Evolutionary conservation across 164 flowering plant species (phyloP).

Genomic region (Stephania cephalantha): DNA sequence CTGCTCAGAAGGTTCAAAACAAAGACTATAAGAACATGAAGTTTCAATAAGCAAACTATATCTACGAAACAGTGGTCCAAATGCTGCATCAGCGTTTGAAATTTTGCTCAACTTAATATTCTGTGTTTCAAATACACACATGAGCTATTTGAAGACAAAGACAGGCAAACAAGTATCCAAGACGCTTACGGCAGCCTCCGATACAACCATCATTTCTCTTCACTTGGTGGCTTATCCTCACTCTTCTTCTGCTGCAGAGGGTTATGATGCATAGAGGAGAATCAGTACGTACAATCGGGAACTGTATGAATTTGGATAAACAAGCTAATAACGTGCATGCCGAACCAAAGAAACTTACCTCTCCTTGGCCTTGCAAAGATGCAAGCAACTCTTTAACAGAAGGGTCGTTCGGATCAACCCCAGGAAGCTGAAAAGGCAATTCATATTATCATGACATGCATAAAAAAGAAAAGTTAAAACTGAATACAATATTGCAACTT

Average conservation of each 20-base stretch:
- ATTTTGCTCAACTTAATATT: no score
- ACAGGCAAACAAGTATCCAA: no score
- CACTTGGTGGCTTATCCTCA: conserved; percentile 3
- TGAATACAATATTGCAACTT: background rate
- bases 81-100: no score
- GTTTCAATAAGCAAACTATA: no score
- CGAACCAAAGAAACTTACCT: conserved; percentile 40
- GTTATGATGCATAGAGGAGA: background rate
- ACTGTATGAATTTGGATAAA: background rate
- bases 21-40: no score
- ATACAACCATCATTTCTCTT: background rate
- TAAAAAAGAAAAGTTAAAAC: background rate
- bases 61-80: no score
- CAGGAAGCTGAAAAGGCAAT: conserved; percentile 68
- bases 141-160: no score
- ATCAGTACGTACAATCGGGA: background rate
- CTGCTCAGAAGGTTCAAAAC: no score
- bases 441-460: background rate
- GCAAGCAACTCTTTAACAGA: conserved; percentile 85
- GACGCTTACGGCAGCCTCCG: background rate
- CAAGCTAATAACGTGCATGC: background rate
- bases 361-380: conserved; percentile 72
- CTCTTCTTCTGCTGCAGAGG: background rate
- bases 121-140: no score
- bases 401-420: conserved; percentile 91